Percentiles rank a stretch among this genome's conserved stretches.
phyloP scores from a whole-genome alignment of 2,329 filamentous ascomycete species.

The Ophiosphaerella herpotricha region DNA sequence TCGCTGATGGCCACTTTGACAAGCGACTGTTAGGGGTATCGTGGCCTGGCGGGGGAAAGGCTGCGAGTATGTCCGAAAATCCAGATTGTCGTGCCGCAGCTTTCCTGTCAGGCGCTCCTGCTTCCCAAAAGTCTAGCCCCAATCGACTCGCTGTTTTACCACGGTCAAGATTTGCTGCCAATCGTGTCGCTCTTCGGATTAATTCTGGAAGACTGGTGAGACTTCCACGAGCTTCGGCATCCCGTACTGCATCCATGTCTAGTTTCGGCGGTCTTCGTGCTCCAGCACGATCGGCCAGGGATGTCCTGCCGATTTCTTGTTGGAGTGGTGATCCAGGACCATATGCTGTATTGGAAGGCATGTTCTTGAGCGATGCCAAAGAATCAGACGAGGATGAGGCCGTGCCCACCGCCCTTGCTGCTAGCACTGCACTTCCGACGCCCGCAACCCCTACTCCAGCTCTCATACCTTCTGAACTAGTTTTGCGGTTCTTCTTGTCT shows the following conservation, averaged over 20 bases:
- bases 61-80: constrained; percentile 67
- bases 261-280: constrained; percentile 68
- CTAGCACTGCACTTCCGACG: constrained; percentile 29
- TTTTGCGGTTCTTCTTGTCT: constrained; percentile 25
- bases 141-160: constrained; percentile 69
- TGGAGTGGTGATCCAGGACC: constrained; percentile 33
- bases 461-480: constrained; percentile 18
- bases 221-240: constrained; percentile 83
- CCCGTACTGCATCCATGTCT: constrained; percentile 79
- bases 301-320: constrained; percentile 31
- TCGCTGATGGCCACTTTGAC: constrained; percentile 37
- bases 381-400: constrained; percentile 43
- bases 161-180: constrained; percentile 86
- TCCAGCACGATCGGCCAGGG: constrained; percentile 50
- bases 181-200: constrained; percentile 82
- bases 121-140: constrained; percentile 56
- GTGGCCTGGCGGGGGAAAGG: constrained; percentile 64
- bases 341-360: constrained; percentile 9
- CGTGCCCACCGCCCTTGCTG: constrained; percentile 34
- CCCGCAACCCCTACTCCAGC: constrained; percentile 26
- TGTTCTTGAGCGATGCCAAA: constrained; percentile 30
- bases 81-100: constrained; percentile 51
- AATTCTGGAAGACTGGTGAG: constrained; percentile 90
- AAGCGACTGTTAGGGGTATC: constrained; percentile 45
- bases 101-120: constrained; percentile 39